Conservation (phyloP, 306 rosid genomes). For the Quercus aquifolioides region DNA sequence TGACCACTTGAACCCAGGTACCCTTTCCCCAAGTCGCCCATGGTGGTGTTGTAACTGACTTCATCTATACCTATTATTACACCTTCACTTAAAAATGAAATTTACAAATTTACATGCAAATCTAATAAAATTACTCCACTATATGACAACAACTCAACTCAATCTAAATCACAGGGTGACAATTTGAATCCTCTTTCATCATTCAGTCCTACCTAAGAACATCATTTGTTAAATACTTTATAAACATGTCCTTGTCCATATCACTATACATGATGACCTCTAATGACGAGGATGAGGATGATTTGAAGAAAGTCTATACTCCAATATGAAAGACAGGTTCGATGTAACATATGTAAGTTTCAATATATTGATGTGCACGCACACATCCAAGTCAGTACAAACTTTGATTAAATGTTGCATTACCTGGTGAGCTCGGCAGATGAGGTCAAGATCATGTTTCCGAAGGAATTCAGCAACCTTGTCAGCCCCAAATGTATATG, state of each 20-base stretch:
- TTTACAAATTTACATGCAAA: neutral
- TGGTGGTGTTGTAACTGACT: too few species aligned
- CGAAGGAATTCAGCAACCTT: slow-evolving; percentile 74
- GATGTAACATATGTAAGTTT: neutral
- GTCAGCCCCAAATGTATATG: slow-evolving; percentile 85
- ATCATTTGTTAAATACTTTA: neutral
- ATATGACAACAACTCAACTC: neutral
- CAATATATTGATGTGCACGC: neutral
- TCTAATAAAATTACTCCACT: neutral
- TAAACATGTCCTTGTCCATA: neutral
- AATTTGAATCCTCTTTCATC: neutral
- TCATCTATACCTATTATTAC: too few species aligned
- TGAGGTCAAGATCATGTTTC: slow-evolving; percentile 72
- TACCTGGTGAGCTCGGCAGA: slow-evolving; percentile 89
- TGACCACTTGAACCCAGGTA: too few species aligned
- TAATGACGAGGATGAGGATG: neutral
- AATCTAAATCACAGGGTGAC: neutral
- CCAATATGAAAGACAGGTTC: neutral
- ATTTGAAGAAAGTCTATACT: neutral
- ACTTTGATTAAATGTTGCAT: neutral
- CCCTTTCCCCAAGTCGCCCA: too few species aligned
- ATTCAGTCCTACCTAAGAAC: neutral
- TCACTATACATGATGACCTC: neutral
- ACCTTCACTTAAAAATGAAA: too few species aligned
- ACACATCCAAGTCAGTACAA: neutral